Evolutionary conservation across 169 alveolate genomes (phyloP), one percentile per base, ranked within the genome.

Genomic region (Amoebophrya sp.): DNA sequence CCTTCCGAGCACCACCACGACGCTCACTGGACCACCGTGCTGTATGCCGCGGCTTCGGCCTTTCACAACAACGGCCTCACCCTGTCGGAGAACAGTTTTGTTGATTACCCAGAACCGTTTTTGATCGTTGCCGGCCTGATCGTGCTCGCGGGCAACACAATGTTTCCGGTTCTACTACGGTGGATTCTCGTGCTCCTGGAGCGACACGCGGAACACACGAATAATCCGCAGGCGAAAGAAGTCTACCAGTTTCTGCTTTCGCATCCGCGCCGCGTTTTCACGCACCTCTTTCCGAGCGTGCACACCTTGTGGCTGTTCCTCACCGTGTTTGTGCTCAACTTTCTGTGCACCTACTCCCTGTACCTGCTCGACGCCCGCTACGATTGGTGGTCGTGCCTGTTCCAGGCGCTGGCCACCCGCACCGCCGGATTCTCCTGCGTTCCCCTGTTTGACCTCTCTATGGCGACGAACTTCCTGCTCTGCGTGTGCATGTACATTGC

Each of bases 371-470:
- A 66, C 38, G 35, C 35, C 83, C 32, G 32, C 35, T 66, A 66
- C 83, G 83, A 66, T n/a, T 25, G 29, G 83, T 66, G 83, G 83
- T 1, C 12, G 35, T 66, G 83, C 35, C 35, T 66, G 10, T 66
- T 66, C 83, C 83, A 66, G 83, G 83, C 83, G 39, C 35, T 66
- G 39, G 83, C 83, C 32, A 66, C 83, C 32, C 12, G 83, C 32
- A 66, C 83, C 7, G 83, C 83, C 12, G 83, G 83, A 1, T 66
- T 66, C 83, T 12, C 83, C 29, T 18, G 39, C 38, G 7, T 66
- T 2, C 83, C 12, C 32, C 32, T 66, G 83, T 0, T 2, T 2
- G 83, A 66, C 35, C 83, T 66, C 10, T 66, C 38, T 25, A 25
- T 66, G 35, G 83, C 83, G 29, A 66, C 29, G 39, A 66, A 66